These are phyloP conservation scores for Monotropa hypopitys DNA, from an alignment of 179 eudicot genomes.

Conservation along the genomic window DNA sequence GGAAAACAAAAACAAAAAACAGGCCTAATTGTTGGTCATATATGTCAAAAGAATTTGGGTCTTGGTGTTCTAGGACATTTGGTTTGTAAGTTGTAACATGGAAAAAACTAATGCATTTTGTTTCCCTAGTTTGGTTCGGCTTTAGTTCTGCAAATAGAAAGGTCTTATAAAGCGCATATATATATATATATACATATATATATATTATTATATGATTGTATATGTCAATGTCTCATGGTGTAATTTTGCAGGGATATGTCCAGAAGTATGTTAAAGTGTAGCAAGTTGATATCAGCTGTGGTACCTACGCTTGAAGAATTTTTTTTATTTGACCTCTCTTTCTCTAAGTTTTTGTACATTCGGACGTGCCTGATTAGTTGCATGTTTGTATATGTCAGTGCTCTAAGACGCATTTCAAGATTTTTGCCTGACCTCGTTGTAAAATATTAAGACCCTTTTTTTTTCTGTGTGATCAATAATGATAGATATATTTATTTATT, in stretches of 20 bases:
- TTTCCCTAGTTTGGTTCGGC: not conserved
- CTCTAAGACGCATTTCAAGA: too few relatives aligned
- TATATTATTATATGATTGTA: not conserved
- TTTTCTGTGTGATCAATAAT: not conserved
- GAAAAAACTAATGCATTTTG: not conserved
- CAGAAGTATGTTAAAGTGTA: conserved; percentile 63
- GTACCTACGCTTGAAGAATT: not conserved
- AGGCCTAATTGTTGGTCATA: not conserved
- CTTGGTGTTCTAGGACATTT: not conserved
- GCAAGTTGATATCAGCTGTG: conserved; percentile 13
- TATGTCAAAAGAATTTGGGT: not conserved
- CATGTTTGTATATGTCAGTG: not conserved
- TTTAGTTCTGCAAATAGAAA: not conserved
- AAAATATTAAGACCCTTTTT: not conserved
- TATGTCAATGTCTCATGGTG: not conserved
- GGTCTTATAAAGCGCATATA: not conserved
- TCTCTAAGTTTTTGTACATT: not conserved
- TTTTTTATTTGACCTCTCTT: not conserved
- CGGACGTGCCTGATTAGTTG: not conserved
- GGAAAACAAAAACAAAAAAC: too few relatives aligned
- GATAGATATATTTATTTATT: not conserved
- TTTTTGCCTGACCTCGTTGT: not conserved
- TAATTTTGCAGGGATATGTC: conserved; percentile 71
- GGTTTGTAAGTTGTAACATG: not conserved
- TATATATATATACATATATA: not conserved